These are phyloP conservation scores for Trichosporon sp. DNA, from an alignment of 1,284 basidiomycete species.

Conservation along the genomic window DNA sequence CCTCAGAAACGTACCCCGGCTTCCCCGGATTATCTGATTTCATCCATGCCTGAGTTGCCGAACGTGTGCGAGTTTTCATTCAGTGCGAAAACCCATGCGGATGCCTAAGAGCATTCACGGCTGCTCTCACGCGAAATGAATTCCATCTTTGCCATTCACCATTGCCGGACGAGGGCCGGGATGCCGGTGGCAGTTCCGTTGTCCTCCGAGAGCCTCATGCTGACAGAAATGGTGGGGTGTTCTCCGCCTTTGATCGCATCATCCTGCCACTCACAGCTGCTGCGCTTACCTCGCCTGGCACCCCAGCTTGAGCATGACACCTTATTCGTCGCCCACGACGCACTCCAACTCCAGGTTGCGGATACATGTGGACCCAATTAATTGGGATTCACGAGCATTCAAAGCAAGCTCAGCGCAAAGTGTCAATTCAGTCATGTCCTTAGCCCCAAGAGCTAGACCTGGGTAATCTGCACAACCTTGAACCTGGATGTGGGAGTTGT, in stretches of 20 bases:
- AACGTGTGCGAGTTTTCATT: neutral
- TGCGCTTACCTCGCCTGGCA: neutral
- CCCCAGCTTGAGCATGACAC: neutral
- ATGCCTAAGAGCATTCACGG: neutral
- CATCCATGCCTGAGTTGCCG: neutral
- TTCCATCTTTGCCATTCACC: neutral
- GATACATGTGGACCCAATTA: conserved; percentile 1
- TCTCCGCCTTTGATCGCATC: neutral
- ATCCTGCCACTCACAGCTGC: neutral
- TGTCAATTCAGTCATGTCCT: neutral
- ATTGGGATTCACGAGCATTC: conserved; percentile 1
- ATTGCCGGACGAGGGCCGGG: neutral
- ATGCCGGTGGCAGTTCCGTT: neutral
- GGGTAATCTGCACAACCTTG: neutral
- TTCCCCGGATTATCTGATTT: neutral
- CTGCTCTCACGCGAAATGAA: neutral
- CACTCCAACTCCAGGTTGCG: neutral
- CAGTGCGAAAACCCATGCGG: neutral
- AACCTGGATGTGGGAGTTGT: neutral
- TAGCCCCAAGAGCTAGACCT: neutral
- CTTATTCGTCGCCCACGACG: neutral
- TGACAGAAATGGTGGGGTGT: neutral
- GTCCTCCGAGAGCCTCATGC: neutral
- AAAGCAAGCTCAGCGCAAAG: neutral
- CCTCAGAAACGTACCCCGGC: neutral